Evolutionary conservation across 2,329 filamentous ascomycete genomes (phyloP).

Genomic region (Colletotrichum sp.): DNA sequence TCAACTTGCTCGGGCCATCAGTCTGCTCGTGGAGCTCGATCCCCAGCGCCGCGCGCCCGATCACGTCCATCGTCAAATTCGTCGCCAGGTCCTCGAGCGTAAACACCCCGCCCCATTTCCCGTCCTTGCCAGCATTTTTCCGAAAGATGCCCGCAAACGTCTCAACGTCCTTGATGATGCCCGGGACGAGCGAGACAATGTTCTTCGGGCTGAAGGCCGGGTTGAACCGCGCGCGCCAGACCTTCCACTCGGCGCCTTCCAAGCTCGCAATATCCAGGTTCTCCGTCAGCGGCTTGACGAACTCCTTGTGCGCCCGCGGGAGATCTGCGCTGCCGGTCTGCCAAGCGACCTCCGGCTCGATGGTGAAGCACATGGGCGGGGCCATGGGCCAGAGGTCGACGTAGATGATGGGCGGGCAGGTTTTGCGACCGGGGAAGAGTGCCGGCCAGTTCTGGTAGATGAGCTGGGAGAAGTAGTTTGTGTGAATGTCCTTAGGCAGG

Average conservation of each 20-base stretch:
- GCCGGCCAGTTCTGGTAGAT: slow-evolving; percentile 9
- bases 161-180: slow-evolving; percentile 39
- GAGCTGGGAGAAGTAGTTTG: slow-evolving; percentile 4
- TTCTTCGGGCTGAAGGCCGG: slow-evolving; percentile 42
- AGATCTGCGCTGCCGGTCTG: slow-evolving; percentile 26
- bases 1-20: not conserved
- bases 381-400: slow-evolving; percentile 33
- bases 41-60: slow-evolving; percentile 36
- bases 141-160: slow-evolving; percentile 36
- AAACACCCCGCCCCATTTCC: slow-evolving; percentile 35
- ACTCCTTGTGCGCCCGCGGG: slow-evolving; percentile 30
- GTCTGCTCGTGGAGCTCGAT: slow-evolving; percentile 12
- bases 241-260: slow-evolving; percentile 31
- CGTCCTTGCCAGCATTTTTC: slow-evolving; percentile 28
- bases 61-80: slow-evolving; percentile 45
- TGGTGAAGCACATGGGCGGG: slow-evolving; percentile 20
- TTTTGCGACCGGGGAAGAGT: slow-evolving; percentile 25
- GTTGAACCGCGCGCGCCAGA: slow-evolving; percentile 36
- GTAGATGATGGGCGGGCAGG: slow-evolving; percentile 29
- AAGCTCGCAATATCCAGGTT: slow-evolving; percentile 34
- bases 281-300: slow-evolving; percentile 32
- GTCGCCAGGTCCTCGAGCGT: slow-evolving; percentile 37
- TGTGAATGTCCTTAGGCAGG: not conserved
- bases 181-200: slow-evolving; percentile 36
- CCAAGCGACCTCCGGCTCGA: slow-evolving; percentile 23